Base-by-base conservation (phyloP, 306 rosid species). In the Casuarina glauca region DNA sequence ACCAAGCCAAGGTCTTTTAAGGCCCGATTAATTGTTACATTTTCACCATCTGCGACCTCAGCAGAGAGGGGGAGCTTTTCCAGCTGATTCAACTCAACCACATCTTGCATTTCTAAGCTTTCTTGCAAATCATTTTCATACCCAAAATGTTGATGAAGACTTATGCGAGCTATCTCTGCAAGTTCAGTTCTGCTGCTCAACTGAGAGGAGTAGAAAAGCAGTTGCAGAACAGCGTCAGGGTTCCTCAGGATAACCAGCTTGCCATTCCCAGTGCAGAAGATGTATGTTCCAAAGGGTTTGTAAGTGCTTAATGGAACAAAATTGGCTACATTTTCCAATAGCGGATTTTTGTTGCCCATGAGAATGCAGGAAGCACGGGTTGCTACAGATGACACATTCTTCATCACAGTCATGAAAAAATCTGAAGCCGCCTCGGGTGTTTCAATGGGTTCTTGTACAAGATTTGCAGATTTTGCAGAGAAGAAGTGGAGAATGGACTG, bases 1-100 rank as follows among this genome's bases (percentile, higher is more conserved):
- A 92, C 98, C 86, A 95, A 80, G 77, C 91, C 98, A 74, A 94
- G 86, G 46, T 84, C 89, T 54, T 86, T 83, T 77, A 91, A 87
- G 62, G 90, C 90, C 12, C 3, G 5, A 58, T 73, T 76, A 38
- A 79, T 49, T 49, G 84, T 66, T 20, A 76, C 77, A 35, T 55
- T 73, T 9, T 73, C 70, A 43, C 69, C 61, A 19, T 78, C 74
- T 35, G 82, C 58, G 51, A 73, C 79, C 44, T 79, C 85, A 12
- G 74, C 35, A 68, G 82, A 85, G 51, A 81, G 76, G 13, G 89
- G 90, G 58, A 93, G 82, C 5, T 57, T 50, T 49, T 71, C 89
- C 78, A 88, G 73, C 46, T 72, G 66, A 17, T 77, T 78, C 46
- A 88, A 71, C 58, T 16, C 71, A 52, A 83, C 83, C 9, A 82